Evolutionary conservation across 352 stramenopile species (phyloP).

Genomic region (Pythium chondricola): DNA sequence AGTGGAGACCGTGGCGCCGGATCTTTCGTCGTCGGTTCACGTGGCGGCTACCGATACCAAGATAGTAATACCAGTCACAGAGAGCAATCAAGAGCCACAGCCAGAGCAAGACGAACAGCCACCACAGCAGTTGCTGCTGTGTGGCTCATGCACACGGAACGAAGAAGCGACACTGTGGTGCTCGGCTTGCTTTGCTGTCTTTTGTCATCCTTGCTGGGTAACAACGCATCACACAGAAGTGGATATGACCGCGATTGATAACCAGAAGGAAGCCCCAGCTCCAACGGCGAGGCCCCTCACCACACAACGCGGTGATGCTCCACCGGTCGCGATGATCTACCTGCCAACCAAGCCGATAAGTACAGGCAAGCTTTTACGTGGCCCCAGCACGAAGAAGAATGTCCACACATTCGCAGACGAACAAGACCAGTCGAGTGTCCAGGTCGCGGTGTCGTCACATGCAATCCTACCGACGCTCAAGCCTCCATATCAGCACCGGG

Average conservation of each 20-base stretch:
- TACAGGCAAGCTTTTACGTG: constrained; percentile 21
- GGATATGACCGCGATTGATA: constrained; percentile 22
- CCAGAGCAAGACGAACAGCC: not conserved
- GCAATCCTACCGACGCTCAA: constrained; percentile 15
- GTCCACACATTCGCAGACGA: not conserved
- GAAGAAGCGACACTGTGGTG: constrained; percentile 50
- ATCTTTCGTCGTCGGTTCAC: not conserved
- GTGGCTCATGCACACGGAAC: constrained; percentile 25
- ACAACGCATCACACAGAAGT: constrained; percentile 35
- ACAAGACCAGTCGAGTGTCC: too few relatives aligned
- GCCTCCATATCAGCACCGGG: not conserved
- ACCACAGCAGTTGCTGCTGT: constrained; percentile 29
- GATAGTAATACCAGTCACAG: constrained; percentile 1
- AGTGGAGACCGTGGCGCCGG: constrained; percentile 7
- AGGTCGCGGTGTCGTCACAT: constrained; percentile 10
- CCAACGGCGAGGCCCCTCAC: constrained; percentile 27
- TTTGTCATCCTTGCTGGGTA: constrained; percentile 47
- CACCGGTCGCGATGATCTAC: constrained; percentile 47
- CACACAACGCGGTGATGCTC: constrained; percentile 11
- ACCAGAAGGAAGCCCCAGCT: constrained; percentile 1
- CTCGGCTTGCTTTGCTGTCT: constrained; percentile 53
- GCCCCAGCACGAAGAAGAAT: not conserved
- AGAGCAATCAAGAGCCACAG: not conserved
- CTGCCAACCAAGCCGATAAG: constrained; percentile 39
- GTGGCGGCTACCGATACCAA: too few relatives aligned